Base-by-base conservation (phyloP, 2,329 filamentous ascomycete genomes). In the Trichoderma sp. region DNA sequence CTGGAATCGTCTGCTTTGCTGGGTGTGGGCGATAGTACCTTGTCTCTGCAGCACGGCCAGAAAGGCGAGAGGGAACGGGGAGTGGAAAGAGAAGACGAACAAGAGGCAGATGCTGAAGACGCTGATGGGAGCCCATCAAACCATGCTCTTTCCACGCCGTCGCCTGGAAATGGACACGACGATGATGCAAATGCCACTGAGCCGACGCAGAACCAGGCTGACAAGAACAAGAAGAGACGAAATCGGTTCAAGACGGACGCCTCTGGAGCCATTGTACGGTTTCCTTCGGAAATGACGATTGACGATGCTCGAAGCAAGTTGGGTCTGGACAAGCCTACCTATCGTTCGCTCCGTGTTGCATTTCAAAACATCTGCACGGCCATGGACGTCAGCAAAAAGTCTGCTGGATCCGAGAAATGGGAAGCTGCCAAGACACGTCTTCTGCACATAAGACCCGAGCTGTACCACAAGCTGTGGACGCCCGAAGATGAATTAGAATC, bases 271-370 rank as follows among this genome's bases (percentile, higher is more conserved):
- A 89, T 90, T 16, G 90, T 91, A 16, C 87, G 92, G 26, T 96
- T 93, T 71, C 91, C 91, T 1, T 95, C 92, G 0, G 92, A 96
- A 78, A 94, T 91, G 14, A 94, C 92, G 0, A 86, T 96, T 69
- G 90, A 92, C 72, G 91, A 95, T 78, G 90, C 90, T 75, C 92
- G 93, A 75, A 84, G 84, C 14, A 90, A 89, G 69, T 82, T 96
- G 32, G 83, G 81, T 46, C 82, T 96, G 39, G 87, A 91, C 74
- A 86, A 85, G 59, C 78, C 83, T 1, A 81, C 86, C 52, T 96
- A 96, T 76, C 84, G 84, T 37, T 80, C 87, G 69, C 78, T 93
- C 18, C 86, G 92, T 34, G 83, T 88, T 59, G 85, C 86, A 32
- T 96, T 94, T 72, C 86, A 90, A 73, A 81, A 80, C 11, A 91